These are phyloP conservation scores for Tetragonia tetragonoides DNA, from an alignment of 148 eudicot species.

Conservation along the genomic window DNA sequence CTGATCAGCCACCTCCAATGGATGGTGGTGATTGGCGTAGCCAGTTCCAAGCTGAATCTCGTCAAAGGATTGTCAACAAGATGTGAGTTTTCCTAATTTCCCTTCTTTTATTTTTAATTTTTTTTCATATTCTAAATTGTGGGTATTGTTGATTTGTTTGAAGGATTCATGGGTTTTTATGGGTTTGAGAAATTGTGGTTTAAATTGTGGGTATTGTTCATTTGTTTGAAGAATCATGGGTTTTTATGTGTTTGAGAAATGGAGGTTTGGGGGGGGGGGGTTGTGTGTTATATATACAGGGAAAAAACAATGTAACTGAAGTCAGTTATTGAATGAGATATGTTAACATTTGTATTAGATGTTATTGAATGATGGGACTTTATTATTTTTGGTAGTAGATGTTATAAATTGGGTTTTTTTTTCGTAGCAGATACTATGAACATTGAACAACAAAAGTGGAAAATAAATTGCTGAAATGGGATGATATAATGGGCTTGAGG, in stretches of 20 bases:
- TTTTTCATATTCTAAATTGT: neutral
- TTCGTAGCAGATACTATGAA: too few relatives aligned
- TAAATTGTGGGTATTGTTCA: neutral
- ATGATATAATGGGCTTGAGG: neutral
- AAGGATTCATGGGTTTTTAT: neutral
- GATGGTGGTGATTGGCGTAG: slow-evolving; percentile 60
- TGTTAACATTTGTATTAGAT: neutral
- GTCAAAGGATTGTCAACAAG: slow-evolving; percentile 51
- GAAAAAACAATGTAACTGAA: neutral
- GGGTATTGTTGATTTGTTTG: neutral
- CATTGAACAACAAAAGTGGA: neutral
- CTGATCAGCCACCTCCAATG: slow-evolving; percentile 33
- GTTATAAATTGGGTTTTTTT: neutral
- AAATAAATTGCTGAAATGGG: neutral
- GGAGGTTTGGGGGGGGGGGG: neutral
- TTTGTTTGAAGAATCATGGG: neutral
- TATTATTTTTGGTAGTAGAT: neutral
- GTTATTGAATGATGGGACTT: neutral
- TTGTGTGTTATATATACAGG: neutral
- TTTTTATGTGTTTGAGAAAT: neutral
- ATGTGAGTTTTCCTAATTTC: slow-evolving; percentile 36
- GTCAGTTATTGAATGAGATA: neutral
- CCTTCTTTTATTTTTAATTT: neutral
- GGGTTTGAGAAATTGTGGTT: neutral
- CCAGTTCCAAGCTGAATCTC: slow-evolving; percentile 39